phyloP scores from a whole-genome alignment of 2,329 filamentous ascomycete species.

The Colletotrichum spinosum region DNA sequence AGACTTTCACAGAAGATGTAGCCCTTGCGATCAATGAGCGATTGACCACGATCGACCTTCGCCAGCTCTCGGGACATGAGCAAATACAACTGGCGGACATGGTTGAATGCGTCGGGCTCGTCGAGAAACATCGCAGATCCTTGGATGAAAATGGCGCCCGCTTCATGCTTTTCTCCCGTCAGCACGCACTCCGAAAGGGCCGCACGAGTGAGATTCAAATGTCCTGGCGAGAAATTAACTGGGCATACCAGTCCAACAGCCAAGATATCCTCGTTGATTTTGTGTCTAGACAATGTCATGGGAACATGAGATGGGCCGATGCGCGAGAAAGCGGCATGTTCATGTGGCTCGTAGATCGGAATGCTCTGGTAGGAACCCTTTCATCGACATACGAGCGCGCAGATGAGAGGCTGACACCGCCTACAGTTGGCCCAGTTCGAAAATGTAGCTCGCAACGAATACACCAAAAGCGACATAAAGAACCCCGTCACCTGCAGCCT shows the following conservation, averaged over 20 bases:
- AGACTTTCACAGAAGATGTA: constrained; percentile 77
- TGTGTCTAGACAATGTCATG: constrained; percentile 82
- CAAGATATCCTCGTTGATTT: constrained; percentile 93
- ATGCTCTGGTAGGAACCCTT: constrained; percentile 73
- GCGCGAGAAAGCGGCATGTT: constrained; percentile 90
- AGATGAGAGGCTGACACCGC: not conserved
- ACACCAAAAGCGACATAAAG: constrained; percentile 86
- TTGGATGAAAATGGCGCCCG: constrained; percentile 91
- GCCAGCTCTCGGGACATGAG: constrained; percentile 84
- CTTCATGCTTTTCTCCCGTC: constrained; percentile 88
- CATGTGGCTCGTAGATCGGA: constrained; percentile 89
- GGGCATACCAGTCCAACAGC: constrained; percentile 85
- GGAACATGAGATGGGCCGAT: constrained; percentile 84
- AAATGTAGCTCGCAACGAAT: constrained; percentile 90
- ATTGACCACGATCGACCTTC: constrained; percentile 78
- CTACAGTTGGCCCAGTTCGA: constrained; percentile 82
- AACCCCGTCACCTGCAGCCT: constrained; percentile 92
- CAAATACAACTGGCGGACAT: constrained; percentile 89
- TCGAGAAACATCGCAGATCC: constrained; percentile 87
- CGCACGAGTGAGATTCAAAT: constrained; percentile 74
- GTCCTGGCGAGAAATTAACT: constrained; percentile 83
- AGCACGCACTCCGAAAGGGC: constrained; percentile 78
- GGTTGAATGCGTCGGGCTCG: constrained; percentile 83
- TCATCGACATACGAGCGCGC: not conserved
- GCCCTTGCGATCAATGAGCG: constrained; percentile 80